Evolutionary conservation across 2,329 filamentous ascomycete genomes (phyloP), one percentile per base, ranked within the genome.

Genomic region (Ceratocystis huliohia): DNA sequence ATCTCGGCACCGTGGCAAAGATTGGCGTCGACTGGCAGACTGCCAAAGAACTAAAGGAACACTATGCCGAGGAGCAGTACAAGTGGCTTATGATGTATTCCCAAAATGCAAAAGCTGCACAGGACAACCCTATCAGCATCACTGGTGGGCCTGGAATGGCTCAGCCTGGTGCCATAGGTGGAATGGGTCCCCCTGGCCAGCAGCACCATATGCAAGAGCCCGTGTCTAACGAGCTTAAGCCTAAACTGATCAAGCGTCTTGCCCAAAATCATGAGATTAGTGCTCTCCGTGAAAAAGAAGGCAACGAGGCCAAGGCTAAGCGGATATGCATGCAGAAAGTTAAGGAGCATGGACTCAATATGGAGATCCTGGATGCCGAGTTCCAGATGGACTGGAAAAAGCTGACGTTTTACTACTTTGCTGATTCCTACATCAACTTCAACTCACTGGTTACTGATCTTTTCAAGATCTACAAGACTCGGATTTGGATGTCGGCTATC

Each of bases 321-420:
- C 86, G 94, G 66, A 88, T 96, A 56, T 96, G 92, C 74, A 94
- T 96, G 80, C 90, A 96, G 72, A 99, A 97, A 76, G 94, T 96
- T 65, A 88, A 88, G 70, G 93, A 97, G 73, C 92, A 97, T 75
- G 87, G 90, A 61, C 81, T 97, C 33, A 92, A 95, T 72, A 97
- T 99, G 94, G 94, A 99, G 75, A 97, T 99, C 69, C 84, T 99
- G 5, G 94, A 99, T 76, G 94, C 94, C 3, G 94, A 99, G 74
- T 99, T 96, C 74, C 94, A 99, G 74, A 95, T 96, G 93, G 94
- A 99, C 75, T 96, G 91, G 86, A 96, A 97, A 78, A 99, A 99
- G 75, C 79, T 99, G 66, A 99, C 95, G 0, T 97, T 97, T 77
- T 99, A 96, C 79, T 99, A 97, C 77, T 99, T 96, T 74, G 93